These are phyloP conservation scores for Aleurites moluccanus DNA, from an alignment of 441 rosid genomes.

Conservation along the genomic window DNA sequence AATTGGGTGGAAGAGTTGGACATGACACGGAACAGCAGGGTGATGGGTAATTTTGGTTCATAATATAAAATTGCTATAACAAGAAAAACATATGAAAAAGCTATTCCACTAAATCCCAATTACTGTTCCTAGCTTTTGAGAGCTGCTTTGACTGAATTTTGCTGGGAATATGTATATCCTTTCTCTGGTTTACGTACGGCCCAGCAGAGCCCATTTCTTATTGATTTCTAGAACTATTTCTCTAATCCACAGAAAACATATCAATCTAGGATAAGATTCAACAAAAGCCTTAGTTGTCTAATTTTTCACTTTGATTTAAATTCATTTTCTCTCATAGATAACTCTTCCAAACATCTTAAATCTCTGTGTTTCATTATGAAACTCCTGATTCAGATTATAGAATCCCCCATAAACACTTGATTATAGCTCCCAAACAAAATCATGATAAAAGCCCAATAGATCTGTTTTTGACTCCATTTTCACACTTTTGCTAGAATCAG, in stretches of 20 bases:
- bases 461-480: neutral
- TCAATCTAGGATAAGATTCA: neutral
- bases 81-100: slow-evolving; percentile 22
- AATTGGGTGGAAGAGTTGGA: slow-evolving; percentile 22
- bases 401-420: slow-evolving; percentile 6
- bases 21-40: slow-evolving; percentile 27
- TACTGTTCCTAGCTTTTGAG: slow-evolving; percentile 19
- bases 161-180: neutral
- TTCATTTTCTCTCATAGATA: neutral
- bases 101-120: slow-evolving; percentile 22
- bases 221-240: neutral
- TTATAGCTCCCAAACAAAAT: slow-evolving; percentile 10
- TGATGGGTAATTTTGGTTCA: slow-evolving; percentile 30
- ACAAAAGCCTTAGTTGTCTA: neutral
- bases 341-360: neutral
- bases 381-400: neutral
- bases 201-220: slow-evolving; percentile 4
- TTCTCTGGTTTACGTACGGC: neutral
- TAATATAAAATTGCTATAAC: slow-evolving; percentile 23
- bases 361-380: neutral
- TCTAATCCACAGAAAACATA: neutral
- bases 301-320: neutral
- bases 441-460: neutral
- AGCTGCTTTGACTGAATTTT: slow-evolving; percentile 21
- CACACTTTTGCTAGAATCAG: neutral